Base-by-base conservation (phyloP, 2,329 filamentous ascomycete species). In the Penicillium thymicola region DNA sequence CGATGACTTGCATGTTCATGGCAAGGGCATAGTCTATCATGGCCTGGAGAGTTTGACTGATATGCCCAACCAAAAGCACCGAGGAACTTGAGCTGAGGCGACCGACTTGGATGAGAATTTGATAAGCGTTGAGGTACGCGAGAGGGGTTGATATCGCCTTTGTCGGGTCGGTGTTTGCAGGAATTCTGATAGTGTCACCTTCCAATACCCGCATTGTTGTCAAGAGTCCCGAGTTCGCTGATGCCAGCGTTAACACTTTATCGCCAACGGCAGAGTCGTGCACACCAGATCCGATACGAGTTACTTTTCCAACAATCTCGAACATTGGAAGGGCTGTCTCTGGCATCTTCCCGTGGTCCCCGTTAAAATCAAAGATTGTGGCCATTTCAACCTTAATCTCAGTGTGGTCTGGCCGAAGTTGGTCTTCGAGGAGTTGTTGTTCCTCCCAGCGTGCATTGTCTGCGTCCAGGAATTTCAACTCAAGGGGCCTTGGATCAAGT, bases 341-440 rank as follows among this genome's bases (percentile, higher is more conserved):
- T 11, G 56, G 56, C 3, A 46, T 53, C 27, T 61, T 62, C 5
- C 43, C 47, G 0, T 34, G 21, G 8, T 59, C 54, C 5, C 44
- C 55, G 2, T 49, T 55, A 4, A 56, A n/a, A 27, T 62, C 51
- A 45, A 58, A 62, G 30, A 62, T 23, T 7, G 60, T 57, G 13
- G 54, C 56, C 56, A 62, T 57, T 28, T 62, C 59, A 36, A 62
- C 56, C 43, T 54, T 54, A 18, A 62, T 46, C 36, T 62, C 60
- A 5, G 40, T 41, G 13, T 62, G 56, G 4, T 61, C 54, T 11
- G 51, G 11, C 6, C 18, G 48, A 25, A 61, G 54, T 21, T 57
- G 42, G 0, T 47, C 41, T 30, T 30, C 28, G 8, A 30, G 9
- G 16, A 37, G 21, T 23, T 41, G 18, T 16, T 55, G 44, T 23